Base-by-base conservation (phyloP, 2,329 filamentous ascomycete species). In the Aspergillus sp. region DNA sequence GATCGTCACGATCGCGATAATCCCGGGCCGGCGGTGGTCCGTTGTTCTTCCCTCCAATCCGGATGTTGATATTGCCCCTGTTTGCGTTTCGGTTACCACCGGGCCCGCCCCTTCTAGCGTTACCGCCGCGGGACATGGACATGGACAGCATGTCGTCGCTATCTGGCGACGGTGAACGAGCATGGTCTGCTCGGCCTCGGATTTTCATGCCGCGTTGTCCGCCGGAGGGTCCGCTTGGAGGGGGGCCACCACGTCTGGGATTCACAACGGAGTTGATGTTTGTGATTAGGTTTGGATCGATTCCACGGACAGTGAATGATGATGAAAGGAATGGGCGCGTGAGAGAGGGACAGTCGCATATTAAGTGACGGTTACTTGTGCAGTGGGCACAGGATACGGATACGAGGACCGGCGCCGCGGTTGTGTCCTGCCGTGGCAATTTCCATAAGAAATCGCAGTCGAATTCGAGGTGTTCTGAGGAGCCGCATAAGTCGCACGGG, bases 401-500 rank as follows among this genome's bases (percentile, higher is more conserved):
- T 14, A 80, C 71, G 11, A 68, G 66, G 11, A 78, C 64, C 7
- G 71, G 66, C 6, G 69, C 66, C 6, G 65, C 54, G 8, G 66
- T 56, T 7, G 61, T 57, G 24, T 67, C 65, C 37, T 62, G 63
- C 23, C 55, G 66, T 9, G 73, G 73, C 12, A 74, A 65, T 57
- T 76, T 75, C 86, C 86, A 90, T 23, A 87, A 74, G 48, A 80
- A 75, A 53, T 82, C 80, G 69, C 89, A 91, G 2, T 81, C 73
- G 12, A 76, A 68, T 67, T 90, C 88, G 8, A 80, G 64, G 64
- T 91, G 89, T 8, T 80, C 76, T 3, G 66, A 62, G 6, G 80
- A 80, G 40, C 75, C 75, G 70, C 89, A 91, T 35, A 86, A 76
- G 11, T 84, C 83, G 68, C 89, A 91, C 3, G 81, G 79, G 47